Evolutionary conservation across 805 yeast genomes (phyloP).

Genomic region (Wickerhamomyces bovis): DNA sequence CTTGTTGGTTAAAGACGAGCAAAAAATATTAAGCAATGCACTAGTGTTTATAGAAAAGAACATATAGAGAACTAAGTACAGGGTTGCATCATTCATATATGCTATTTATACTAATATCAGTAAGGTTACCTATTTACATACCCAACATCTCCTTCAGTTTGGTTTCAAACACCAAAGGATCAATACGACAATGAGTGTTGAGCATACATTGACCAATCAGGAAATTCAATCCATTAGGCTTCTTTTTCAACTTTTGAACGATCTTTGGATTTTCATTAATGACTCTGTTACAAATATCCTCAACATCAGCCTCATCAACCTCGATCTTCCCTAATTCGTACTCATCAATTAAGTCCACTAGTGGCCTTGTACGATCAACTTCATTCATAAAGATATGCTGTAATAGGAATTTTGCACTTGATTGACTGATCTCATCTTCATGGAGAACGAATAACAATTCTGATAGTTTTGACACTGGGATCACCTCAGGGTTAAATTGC

Average conservation of each 20-base stretch:
- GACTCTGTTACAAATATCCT: slow-evolving; percentile 31
- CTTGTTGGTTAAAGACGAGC: slow-evolving; percentile 15
- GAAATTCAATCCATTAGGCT: slow-evolving; percentile 59
- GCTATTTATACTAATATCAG: too few species aligned
- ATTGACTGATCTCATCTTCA: slow-evolving; percentile 42
- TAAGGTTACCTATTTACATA: slow-evolving; percentile 9
- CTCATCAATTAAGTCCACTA: slow-evolving; percentile 45
- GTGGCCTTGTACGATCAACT: slow-evolving; percentile 28
- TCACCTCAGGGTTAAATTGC: slow-evolving; percentile 25
- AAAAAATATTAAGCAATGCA: slow-evolving; percentile 11
- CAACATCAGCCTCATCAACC: slow-evolving; percentile 28
- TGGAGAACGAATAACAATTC: slow-evolving; percentile 50
- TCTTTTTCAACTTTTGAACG: slow-evolving; percentile 51
- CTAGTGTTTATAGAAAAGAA: slow-evolving; percentile 9
- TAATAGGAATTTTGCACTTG: slow-evolving; percentile 63
- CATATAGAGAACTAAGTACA: background rate
- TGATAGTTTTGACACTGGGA: slow-evolving; percentile 41
- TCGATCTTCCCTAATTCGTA: slow-evolving; percentile 40
- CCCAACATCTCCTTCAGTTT: slow-evolving; percentile 25
- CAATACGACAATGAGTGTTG: slow-evolving; percentile 56
- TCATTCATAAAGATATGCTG: slow-evolving; percentile 52
- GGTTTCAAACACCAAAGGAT: slow-evolving; percentile 29
- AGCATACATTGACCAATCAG: slow-evolving; percentile 85
- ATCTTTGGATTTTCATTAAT: slow-evolving; percentile 40
- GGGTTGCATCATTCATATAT: background rate